phyloP scores from a whole-genome alignment of 805 yeast genomes.

The Phaffomyces thermotolerans region DNA sequence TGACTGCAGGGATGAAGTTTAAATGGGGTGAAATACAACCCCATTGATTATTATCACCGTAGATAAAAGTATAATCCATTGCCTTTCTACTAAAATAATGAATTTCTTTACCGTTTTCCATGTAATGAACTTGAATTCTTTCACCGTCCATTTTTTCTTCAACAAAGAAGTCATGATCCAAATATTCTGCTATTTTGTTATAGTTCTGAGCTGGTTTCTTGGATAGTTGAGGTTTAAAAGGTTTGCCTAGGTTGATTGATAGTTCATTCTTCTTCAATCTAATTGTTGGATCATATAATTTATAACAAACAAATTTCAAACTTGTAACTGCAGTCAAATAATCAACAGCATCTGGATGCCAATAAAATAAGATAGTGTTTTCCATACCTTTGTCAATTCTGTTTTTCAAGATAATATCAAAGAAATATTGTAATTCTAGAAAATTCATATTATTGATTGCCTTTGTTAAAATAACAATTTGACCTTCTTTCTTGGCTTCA shows the following conservation, averaged over 20 bases:
- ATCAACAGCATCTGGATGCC: conserved; percentile 76
- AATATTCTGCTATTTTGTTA: conserved; percentile 39
- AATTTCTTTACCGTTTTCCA: conserved; percentile 31
- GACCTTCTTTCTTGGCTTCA: conserved; percentile 28
- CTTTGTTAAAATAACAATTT: conserved; percentile 38
- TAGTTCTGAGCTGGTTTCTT: conserved; percentile 45
- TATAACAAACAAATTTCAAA: conserved; percentile 52
- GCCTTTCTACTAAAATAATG: conserved; percentile 51
- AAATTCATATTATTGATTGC: conserved; percentile 48
- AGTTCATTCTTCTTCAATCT: conserved; percentile 36
- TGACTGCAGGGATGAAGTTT: conserved; percentile 28
- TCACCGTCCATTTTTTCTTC: conserved; percentile 97
- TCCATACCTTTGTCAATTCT: conserved; percentile 60
- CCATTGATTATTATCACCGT: conserved; percentile 44
- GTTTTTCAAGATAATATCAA: conserved; percentile 56
- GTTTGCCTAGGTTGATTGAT: conserved; percentile 27
- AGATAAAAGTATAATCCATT: conserved; percentile 63
- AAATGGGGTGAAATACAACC: conserved; percentile 54
- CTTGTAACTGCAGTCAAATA: conserved; percentile 61
- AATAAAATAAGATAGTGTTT: conserved; percentile 43
- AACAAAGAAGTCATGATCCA: conserved; percentile 48
- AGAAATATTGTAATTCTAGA: conserved; percentile 59
- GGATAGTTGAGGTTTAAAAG: conserved; percentile 74
- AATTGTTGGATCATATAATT: conserved; percentile 41
- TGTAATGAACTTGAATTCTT: conserved; percentile 69